phyloP scores from a whole-genome alignment of 2,329 filamentous ascomycete genomes.

The Zasmidium angulare region DNA sequence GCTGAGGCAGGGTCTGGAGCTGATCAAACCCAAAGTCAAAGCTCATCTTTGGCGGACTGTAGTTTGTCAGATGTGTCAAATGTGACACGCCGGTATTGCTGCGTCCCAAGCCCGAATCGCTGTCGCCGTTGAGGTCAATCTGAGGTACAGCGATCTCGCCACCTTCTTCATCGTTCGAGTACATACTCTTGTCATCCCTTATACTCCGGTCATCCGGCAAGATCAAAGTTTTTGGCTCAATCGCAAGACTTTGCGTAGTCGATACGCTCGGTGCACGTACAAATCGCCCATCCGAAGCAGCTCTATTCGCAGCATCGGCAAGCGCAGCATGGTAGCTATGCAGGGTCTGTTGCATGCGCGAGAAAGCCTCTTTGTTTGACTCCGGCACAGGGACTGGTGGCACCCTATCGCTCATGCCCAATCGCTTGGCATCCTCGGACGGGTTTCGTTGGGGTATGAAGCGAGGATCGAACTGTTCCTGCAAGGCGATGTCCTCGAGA shows the following conservation, averaged over 20 bases:
- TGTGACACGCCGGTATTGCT: conserved; percentile 15
- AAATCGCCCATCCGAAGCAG: conserved; percentile 74
- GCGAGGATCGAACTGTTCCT: conserved; percentile 28
- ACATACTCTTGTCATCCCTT: conserved; percentile 19
- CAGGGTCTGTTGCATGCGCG: conserved; percentile 57
- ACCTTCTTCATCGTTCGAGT: conserved; percentile 21
- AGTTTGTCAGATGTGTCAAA: conserved; percentile 15
- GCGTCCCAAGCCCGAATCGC: conserved; percentile 5
- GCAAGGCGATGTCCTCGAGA: conserved; percentile 32
- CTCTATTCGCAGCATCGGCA: conserved; percentile 75
- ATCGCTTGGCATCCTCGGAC: conserved; percentile 33
- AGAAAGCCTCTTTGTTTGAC: conserved; percentile 28
- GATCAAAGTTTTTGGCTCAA: background rate
- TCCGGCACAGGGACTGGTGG: conserved; percentile 53
- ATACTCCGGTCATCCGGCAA: conserved; percentile 5
- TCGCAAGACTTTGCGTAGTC: conserved; percentile 11
- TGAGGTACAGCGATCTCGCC: conserved; percentile 14
- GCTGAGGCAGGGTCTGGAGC: too few species aligned
- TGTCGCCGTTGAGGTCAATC: background rate
- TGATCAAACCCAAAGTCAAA: conserved; percentile 44
- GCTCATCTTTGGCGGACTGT: conserved; percentile 30
- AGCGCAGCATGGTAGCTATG: conserved; percentile 81
- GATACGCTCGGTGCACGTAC: conserved; percentile 45
- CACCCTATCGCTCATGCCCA: conserved; percentile 38
- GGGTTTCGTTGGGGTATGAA: conserved; percentile 35